Evolutionary conservation across 106 monocot genomes (phyloP), one percentile per base, ranked within the genome.

Genomic region (Cymbidium sinense): DNA sequence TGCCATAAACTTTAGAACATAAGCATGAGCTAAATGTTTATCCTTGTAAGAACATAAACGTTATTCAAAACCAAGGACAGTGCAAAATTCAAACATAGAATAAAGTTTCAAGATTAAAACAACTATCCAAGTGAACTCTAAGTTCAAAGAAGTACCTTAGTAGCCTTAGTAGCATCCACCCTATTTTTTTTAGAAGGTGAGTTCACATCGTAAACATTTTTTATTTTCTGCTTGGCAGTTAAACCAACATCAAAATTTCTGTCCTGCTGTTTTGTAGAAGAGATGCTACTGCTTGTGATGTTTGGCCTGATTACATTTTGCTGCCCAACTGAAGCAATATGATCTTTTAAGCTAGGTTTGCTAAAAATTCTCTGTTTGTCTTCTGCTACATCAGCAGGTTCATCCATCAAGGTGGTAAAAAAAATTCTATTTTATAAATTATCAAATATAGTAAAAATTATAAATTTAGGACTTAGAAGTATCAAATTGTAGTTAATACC

Each of bases 81-180:
- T 21, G 31, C 31, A 73, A 50, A 41, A 54, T 70, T 64, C 10
- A 20, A 47, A 43, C 37, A 52, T 69, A 70, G 11, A 64, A 4
- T 64, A 64, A 34, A 67, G 15, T 31, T 67, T 67, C 15, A 64
- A 1, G 10, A 33, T 34, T 35, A 23, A 80, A 47, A 18, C 17
- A 52, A 67, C 30, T 15, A 67, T 29, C 11, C 67, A 67, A 67
- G 5, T 33, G 33, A 27, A 33, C 67, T 30, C 43, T 51, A 28
- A 41, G 34, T 70, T 27, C 9, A 73, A 83, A 81, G 3, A 55
- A 64, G 61, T 65, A 94, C 94, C 82, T 94, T 93, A 4, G 72
- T 20, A 79, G 73, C 44, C 43, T 72, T 81, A 30, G 79, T 47
- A 77, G n/a, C 10, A 72, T 80, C 75, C 74, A 31, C 77, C 64